Base-by-base conservation (phyloP, 805 yeast genomes). In the Kazachstania africana region DNA sequence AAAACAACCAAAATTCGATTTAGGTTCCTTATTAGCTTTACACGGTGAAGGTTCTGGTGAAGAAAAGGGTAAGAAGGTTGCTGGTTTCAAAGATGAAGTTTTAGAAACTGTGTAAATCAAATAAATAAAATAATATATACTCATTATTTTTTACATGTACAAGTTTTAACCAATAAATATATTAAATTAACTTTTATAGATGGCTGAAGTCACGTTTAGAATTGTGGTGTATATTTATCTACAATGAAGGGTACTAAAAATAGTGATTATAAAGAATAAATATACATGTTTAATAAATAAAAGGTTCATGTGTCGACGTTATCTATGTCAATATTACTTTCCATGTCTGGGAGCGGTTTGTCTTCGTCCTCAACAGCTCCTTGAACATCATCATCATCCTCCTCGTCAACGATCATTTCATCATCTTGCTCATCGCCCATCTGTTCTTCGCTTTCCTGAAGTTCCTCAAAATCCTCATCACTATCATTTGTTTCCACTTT, bases 1-100 rank as follows among this genome's bases (percentile, higher is more conserved):
- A 69, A 87, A 88, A 73, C 93, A 80, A 71, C 96, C 97, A 66
- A 87, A 87, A 74, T 84, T 87, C 75, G 97, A 87, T 68, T 77
- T 88, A 59, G 95, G 95, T 69, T 70, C 93, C 60, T 78, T 87
- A 63, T 70, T 87, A 64, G 78, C 96, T 60, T 79, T 88, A 61
- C 97, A 87, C 75, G 96, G 97, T 69, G 97, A 87, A 74, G 68
- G 77, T 48, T 61, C 84, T 47, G 69, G 76, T 62, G 94, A 85
- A 66, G 94, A 88, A 67, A 82, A 93, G 65, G 95, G 95, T 69
- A 85, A 87, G 79, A 85, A 85, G 69, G 87, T 87, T 59, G 62
- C 77, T 50, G 94, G 91, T 66, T 87, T 83, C 91, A 85, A 87
- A 76, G 97, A 87, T 66, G 94, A 82, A 65, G 83, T 88, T 63